A percentile compares a stretch with the other conserved stretches of the same genome.
Evolutionary conservation across 2,329 filamentous ascomycete species (phyloP).

Genomic region (Diaporthe velutina): DNA sequence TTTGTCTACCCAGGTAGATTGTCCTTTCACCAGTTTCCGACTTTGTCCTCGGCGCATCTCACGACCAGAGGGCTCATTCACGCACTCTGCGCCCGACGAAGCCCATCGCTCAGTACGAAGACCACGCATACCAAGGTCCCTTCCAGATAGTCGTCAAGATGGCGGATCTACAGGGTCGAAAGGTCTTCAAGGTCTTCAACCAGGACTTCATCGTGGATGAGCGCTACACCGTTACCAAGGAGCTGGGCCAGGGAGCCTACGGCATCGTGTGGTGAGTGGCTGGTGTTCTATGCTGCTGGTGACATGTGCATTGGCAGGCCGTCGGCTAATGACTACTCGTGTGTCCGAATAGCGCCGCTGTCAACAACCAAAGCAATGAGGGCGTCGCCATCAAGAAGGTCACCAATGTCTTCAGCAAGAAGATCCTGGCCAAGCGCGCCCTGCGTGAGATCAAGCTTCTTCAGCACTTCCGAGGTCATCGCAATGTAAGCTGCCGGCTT

Average conservation of each 20-base stretch:
- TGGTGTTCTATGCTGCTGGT: not conserved
- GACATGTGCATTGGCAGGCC: not conserved
- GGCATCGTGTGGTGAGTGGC: slow-evolving; percentile 92
- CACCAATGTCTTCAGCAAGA: slow-evolving; percentile 99
- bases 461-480: slow-evolving; percentile 94
- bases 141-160: slow-evolving; percentile 41
- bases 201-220: slow-evolving; percentile 99
- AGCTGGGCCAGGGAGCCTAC: slow-evolving; percentile 97
- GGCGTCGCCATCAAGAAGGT: slow-evolving; percentile 99
- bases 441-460: slow-evolving; percentile 98
- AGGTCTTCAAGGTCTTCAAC: slow-evolving; percentile 99
- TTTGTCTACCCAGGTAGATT: slow-evolving; percentile 27
- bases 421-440: slow-evolving; percentile 98
- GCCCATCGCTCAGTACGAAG: not conserved
- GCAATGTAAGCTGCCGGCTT: slow-evolving; percentile 73
- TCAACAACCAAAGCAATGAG: slow-evolving; percentile 90
- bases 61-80: not conserved
- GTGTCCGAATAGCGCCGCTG: slow-evolving; percentile 77
- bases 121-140: not conserved
- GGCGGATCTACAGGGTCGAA: slow-evolving; percentile 67
- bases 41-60: slow-evolving; percentile 5
- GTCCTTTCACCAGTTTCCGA: slow-evolving; percentile 22
- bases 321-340: slow-evolving; percentile 25
- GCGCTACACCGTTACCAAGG: slow-evolving; percentile 98
- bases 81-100: not conserved